A percentile compares a stretch with the other conserved stretches of the same genome.
These are phyloP conservation scores for Aschersonia sp. DNA, from an alignment of 2,329 filamentous ascomycete species.

Conservation along the genomic window DNA sequence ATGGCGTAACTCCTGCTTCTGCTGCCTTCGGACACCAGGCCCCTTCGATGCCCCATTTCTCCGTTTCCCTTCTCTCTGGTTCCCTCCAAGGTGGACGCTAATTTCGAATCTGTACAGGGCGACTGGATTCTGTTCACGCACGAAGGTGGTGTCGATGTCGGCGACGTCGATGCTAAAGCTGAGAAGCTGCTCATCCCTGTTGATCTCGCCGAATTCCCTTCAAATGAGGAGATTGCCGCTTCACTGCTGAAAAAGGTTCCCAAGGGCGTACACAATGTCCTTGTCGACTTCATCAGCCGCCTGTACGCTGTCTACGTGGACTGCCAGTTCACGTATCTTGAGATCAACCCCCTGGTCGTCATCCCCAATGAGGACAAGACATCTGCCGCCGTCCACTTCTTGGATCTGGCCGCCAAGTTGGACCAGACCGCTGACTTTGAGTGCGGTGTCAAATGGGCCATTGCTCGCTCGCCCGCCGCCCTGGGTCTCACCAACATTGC, in stretches of 20 bases:
- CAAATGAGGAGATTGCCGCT: constrained; percentile 82
- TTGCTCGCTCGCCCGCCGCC: constrained; percentile 80
- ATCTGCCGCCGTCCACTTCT: constrained; percentile 90
- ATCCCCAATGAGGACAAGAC: constrained; percentile 88
- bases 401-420: constrained; percentile 95
- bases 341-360: constrained; percentile 98
- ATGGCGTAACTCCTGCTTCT: too few relatives aligned
- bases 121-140: constrained; percentile 99
- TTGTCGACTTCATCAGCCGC: constrained; percentile 97
- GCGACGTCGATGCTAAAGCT: constrained; percentile 96
- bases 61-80: too few relatives aligned
- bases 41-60: too few relatives aligned
- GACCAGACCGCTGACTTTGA: constrained; percentile 99
- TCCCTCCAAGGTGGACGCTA: too few relatives aligned
- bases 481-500: constrained; percentile 64
- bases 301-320: constrained; percentile 98
- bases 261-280: constrained; percentile 88
- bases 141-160: constrained; percentile 98
- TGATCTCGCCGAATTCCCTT: constrained; percentile 86
- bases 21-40: too few relatives aligned
- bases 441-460: constrained; percentile 97
- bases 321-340: constrained; percentile 99
- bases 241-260: constrained; percentile 86
- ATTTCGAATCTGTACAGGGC: constrained; percentile 41
- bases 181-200: constrained; percentile 98